Conservation (phyloP, 257 asterid species). For the Nicotiana sylvestris region DNA sequence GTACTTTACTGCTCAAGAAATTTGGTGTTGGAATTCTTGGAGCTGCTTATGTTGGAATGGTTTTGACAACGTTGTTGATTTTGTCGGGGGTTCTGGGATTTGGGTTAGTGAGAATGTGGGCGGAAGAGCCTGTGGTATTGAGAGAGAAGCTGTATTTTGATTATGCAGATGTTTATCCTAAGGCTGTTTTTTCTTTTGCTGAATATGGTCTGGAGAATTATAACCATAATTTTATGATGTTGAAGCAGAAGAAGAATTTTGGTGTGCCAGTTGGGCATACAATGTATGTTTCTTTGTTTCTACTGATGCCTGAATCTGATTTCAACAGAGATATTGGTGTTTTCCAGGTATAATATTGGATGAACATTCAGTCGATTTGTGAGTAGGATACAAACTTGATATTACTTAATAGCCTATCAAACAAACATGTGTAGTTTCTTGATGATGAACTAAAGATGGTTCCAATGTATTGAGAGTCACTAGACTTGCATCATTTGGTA, state of each 20-base stretch:
- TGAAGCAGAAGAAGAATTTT: neutral
- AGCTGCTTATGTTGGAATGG: slow-evolving; percentile 53
- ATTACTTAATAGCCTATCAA: no score
- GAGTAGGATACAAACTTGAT: no score
- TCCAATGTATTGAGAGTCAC: no score
- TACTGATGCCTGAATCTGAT: slow-evolving; percentile 82
- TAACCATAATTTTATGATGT: no score
- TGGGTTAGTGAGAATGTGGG: slow-evolving; percentile 53
- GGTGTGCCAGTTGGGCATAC: slow-evolving; percentile 67
- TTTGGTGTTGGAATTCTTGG: slow-evolving; percentile 54
- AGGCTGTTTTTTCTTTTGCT: slow-evolving; percentile 38
- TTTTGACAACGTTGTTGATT: slow-evolving; percentile 31
- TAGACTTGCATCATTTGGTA: no score
- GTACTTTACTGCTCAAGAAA: slow-evolving; percentile 34
- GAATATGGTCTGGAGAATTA: neutral
- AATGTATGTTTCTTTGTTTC: slow-evolving; percentile 50
- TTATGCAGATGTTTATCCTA: slow-evolving; percentile 52
- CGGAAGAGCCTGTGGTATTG: slow-evolving; percentile 59
- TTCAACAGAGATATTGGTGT: slow-evolving; percentile 77
- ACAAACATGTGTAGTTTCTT: no score
- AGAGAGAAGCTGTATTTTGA: slow-evolving; percentile 57
- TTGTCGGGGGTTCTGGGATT: slow-evolving; percentile 54
- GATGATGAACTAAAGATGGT: no score
- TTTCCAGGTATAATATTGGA: slow-evolving; percentile 46
- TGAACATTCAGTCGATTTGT: no score